Base-by-base conservation (phyloP, 495 filamentous ascomycete genomes). In the Hypoxylon trugodes region DNA sequence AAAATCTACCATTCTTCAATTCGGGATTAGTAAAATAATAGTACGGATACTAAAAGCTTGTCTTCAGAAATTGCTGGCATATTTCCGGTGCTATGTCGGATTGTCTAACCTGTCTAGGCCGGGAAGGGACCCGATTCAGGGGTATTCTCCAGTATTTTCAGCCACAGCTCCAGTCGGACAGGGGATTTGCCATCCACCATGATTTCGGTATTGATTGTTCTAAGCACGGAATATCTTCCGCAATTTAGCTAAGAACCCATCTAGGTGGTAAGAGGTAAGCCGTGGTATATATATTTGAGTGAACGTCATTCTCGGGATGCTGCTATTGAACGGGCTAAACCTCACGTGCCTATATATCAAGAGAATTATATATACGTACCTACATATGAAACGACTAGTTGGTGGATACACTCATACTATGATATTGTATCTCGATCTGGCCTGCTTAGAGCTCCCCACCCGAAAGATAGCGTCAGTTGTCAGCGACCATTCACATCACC, bases 81-180 rank as follows among this genome's bases (percentile, higher is more conserved):
- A 51, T 35, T 49, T 33, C 4, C 50, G 53, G 61, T 64, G 53
- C 12, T 58, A 64, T 41, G 33, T 58, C 61, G 61, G 61, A 35
- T 53, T 16, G 16, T 58, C 52, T 64, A 64, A 52, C 53, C 43
- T 7, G 22, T 51, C 6, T 58, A 12, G 52, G 61, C 25, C 25
- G 41, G 19, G 26, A 24, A 35, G 22, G 15, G 12, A n/a, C 10
- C 6, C 7, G n/a, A 38, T 16, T 37, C 37, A 33, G 46, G 60
- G 46, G 53, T 38, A 9, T 58, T 51, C 45, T 9, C 53, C 53
- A 49, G 6, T 32, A 3, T 51, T 45, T 40, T 46, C 13, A 9
- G 51, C 26, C 19, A 33, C 21, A 7, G 18, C 21, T 37, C 28
- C 50, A 48, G 30, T 43, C 26, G 21, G 24, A 45, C 18, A 6